Conservation (phyloP, 305 asterid species). For the Fraxinus ornus region DNA sequence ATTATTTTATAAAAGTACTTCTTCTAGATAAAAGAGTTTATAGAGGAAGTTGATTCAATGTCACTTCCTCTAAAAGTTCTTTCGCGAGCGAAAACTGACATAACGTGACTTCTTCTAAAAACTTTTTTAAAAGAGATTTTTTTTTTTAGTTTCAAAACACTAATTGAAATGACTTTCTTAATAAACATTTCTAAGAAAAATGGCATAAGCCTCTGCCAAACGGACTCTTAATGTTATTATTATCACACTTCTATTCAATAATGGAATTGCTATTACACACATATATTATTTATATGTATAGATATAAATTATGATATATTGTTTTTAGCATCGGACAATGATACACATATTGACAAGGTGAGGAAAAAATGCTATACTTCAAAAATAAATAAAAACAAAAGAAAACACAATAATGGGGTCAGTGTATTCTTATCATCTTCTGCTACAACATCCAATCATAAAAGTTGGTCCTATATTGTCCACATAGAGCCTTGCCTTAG, state of each 20-base stretch:
- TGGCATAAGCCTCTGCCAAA: background rate
- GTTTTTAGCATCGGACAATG: slow-evolving; percentile 31
- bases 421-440: slow-evolving; percentile 33
- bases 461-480: slow-evolving; percentile 39
- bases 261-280: background rate
- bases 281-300: too few relatives aligned
- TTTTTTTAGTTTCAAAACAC: too few relatives aligned
- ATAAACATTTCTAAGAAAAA: too few relatives aligned
- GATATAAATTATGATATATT: too few relatives aligned
- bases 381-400: background rate
- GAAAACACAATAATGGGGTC: slow-evolving; percentile 12
- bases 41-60: background rate
- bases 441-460: slow-evolving; percentile 42
- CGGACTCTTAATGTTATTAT: background rate
- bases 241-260: background rate
- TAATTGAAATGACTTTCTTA: too few relatives aligned
- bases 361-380: slow-evolving; percentile 24
- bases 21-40: background rate
- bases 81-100: background rate
- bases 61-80: background rate
- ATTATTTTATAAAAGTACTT: too few relatives aligned
- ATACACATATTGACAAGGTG: background rate
- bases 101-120: background rate
- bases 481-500: slow-evolving; percentile 19
- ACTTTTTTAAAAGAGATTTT: too few relatives aligned